A percentile compares a stretch with the other conserved stretches of the same genome.
phyloP scores from a whole-genome alignment of 352 stramenopile genomes.

The Phytophthora brassicae region DNA sequence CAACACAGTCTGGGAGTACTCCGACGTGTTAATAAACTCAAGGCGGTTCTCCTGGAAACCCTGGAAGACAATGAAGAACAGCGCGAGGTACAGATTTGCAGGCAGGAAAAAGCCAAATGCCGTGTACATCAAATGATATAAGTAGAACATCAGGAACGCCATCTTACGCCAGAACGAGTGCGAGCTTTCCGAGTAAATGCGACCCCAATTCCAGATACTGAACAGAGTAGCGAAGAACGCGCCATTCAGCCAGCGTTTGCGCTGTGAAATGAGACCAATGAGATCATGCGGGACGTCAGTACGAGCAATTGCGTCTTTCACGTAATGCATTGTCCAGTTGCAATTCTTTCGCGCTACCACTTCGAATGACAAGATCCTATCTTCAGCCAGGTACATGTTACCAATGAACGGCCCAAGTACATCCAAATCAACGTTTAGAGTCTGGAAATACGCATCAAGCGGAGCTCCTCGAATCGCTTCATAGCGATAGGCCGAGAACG shows the following conservation, averaged over 20 bases:
- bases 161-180: conserved; percentile 75
- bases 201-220: conserved; percentile 83
- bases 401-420: conserved; percentile 80
- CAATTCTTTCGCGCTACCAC: conserved; percentile 79
- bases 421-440: conserved; percentile 75
- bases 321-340: conserved; percentile 89
- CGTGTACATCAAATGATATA: conserved; percentile 78
- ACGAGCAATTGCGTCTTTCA: conserved; percentile 78
- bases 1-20: conserved; percentile 54
- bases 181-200: conserved; percentile 81
- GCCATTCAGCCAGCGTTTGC: conserved; percentile 87
- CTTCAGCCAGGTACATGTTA: conserved; percentile 90
- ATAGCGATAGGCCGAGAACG: conserved; percentile 86
- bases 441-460: conserved; percentile 86
- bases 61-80: conserved; percentile 89
- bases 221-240: conserved; percentile 89
- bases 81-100: conserved; percentile 81
- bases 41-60: conserved; percentile 87
- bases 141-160: conserved; percentile 70
- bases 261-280: conserved; percentile 81
- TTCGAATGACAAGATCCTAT: conserved; percentile 87
- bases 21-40: conserved; percentile 79
- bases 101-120: conserved; percentile 74
- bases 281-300: conserved; percentile 85
- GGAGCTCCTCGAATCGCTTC: conserved; percentile 78